Base-by-base conservation (phyloP, 139 green algal genomes). In the Chlorella sp. region DNA sequence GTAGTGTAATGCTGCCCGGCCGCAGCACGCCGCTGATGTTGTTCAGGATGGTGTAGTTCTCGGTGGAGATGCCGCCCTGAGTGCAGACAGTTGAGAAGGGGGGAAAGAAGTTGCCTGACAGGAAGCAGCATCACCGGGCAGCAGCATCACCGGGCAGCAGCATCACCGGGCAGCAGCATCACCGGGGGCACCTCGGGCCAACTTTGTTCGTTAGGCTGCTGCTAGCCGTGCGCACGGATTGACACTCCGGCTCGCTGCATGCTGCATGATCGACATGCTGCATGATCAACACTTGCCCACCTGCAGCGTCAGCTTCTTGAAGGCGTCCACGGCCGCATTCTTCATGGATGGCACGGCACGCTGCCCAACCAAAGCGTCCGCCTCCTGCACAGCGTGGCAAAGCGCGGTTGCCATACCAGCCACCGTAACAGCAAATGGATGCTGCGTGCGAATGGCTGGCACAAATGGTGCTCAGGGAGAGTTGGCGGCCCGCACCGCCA, bases 291-390 rank as follows among this genome's bases (percentile, higher is more conserved):
- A 0, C 13, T 36, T 19, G 36, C 54, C 40, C 67, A 85, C 81
- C 81, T 67, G 80, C 48, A 76, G 22, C 20, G 80, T 77, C 34
- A 83, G 43, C 2, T 76, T 43, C 64, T 86, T 81, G 20, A 93
- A 24, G 13, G 91, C 86, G 85, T 93, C 87, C 26, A 96, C 87
- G 14, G 88, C 92, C 46, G 92, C 86, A n/a, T 93, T 91, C 40
- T 77, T 85, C 13, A 80, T 87, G 34, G 76, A 84, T 8, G 51
- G 51, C 51, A 60, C 51, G 13, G 51, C 51, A 26, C 16, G 9
- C 51, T 60, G 51, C 13, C 93, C 94, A 19, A 97, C 87, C 40
- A 95, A 43, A 1, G 94, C 94, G 58, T 94, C 90, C 3, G 93
- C 93, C 48, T 91, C 86, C 72, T 78, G 72, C 51, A 16, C 51